phyloP scores from a whole-genome alignment of 495 filamentous ascomycete species.

The Sabuloglossum arenarium region DNA sequence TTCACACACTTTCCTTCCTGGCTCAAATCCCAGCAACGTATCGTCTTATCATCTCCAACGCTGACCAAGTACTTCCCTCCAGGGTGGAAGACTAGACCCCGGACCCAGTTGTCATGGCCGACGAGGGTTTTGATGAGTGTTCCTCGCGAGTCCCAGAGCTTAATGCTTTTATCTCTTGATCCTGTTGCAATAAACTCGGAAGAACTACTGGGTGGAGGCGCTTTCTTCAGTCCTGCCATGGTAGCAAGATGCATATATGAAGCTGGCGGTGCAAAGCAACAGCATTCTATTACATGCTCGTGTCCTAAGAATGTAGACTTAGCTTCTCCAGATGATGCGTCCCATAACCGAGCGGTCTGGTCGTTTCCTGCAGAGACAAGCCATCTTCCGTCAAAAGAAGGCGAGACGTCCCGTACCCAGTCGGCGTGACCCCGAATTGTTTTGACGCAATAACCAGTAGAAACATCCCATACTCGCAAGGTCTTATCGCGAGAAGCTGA shows the following conservation, averaged over 20 bases:
- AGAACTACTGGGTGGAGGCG: constrained; percentile 47
- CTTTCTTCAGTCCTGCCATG: constrained; percentile 69
- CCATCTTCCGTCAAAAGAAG: constrained; percentile 65
- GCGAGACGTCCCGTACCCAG: constrained; percentile 75
- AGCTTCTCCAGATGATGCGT: constrained; percentile 47
- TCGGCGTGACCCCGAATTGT: constrained; percentile 63
- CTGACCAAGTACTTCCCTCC: constrained; percentile 83
- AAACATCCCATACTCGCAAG: constrained; percentile 77
- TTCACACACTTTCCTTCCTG: constrained; percentile 87
- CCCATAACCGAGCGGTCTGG: constrained; percentile 68
- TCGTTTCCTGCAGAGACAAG: constrained; percentile 70
- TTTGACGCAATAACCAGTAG: constrained; percentile 80
- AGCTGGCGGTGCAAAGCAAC: constrained; percentile 64
- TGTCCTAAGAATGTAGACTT: constrained; percentile 74
- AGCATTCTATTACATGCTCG: constrained; percentile 80
- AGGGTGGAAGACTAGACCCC: constrained; percentile 73
- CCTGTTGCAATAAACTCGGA: constrained; percentile 88
- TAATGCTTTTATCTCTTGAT: constrained; percentile 76
- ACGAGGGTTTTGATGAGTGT: constrained; percentile 69
- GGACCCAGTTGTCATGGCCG: constrained; percentile 95
- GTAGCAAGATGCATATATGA: constrained; percentile 56
- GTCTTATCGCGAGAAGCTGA: constrained; percentile 68
- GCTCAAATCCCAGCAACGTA: constrained; percentile 84
- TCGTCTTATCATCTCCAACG: constrained; percentile 73
- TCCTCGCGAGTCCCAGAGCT: constrained; percentile 74